Conservation (phyloP, 2,329 filamentous ascomycete genomes). For the Aspergillus amoenus region DNA sequence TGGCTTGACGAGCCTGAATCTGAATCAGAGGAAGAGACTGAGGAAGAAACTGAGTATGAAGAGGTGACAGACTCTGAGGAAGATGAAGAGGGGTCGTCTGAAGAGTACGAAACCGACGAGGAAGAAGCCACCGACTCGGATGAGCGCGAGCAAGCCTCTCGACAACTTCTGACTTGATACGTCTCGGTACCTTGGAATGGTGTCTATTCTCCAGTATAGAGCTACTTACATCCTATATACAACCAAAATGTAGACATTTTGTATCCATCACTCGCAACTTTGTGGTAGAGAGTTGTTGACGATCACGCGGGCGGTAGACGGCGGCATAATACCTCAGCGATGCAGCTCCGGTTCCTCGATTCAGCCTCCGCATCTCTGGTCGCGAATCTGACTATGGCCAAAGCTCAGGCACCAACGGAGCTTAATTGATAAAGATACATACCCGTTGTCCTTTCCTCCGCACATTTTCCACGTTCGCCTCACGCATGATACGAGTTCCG, state of each 20-base stretch:
- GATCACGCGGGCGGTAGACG: neutral
- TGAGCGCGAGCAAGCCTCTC: slow-evolving; percentile 41
- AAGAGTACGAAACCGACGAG: slow-evolving; percentile 56
- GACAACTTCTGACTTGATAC: slow-evolving; percentile 15
- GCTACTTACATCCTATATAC: neutral
- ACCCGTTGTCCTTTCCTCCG: neutral
- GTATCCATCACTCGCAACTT: neutral
- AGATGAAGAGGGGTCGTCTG: slow-evolving; percentile 51
- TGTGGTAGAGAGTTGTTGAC: neutral
- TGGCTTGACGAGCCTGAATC: slow-evolving; percentile 72
- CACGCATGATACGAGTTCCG: slow-evolving; percentile 3
- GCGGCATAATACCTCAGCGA: slow-evolving; percentile 2
- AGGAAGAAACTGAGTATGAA: slow-evolving; percentile 50
- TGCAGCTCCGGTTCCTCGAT: neutral
- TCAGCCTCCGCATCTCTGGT: neutral
- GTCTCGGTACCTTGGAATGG: neutral
- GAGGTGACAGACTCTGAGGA: slow-evolving; percentile 54
- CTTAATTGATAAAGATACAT: neutral
- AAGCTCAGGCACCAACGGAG: slow-evolving; percentile 1
- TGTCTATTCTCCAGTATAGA: neutral
- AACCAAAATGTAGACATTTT: neutral
- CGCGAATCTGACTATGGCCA: neutral
- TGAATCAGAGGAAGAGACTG: slow-evolving; percentile 53
- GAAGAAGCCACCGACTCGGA: slow-evolving; percentile 46
- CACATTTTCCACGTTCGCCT: neutral